Base-by-base conservation (phyloP, 2,329 filamentous ascomycete species). In the Penicillium sp. region DNA sequence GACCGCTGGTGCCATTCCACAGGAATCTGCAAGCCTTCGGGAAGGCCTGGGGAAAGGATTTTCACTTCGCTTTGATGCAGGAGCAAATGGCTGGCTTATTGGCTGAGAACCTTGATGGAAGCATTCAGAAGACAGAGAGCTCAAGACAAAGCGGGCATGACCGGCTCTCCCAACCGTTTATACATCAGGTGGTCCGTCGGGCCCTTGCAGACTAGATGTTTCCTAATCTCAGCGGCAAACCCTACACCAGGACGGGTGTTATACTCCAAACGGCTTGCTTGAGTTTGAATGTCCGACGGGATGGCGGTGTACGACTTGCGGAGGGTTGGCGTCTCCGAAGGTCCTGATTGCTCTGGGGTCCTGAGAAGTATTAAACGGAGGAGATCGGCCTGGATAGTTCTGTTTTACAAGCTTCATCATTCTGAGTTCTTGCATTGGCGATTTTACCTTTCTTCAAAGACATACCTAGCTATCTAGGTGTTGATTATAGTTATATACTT, bases 301-400 rank as follows among this genome's bases (percentile, higher is more conserved):
- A 57, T 60, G 52, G 58, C 58, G 58, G 58, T 61, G 58, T 61
- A 60, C 57, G 44, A 60, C 58, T 47, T 54, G 45, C 29, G 33
- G 32, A 45, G 37, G 33, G 49, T 46, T 46, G 45, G 46, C 49
- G 44, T 50, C 40, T 47, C 49, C 38, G 35, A 44, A 23, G 12
- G 47, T 44, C 43, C 47, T 42, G 45, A 45, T 47, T 48, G 49
- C 44, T 51, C 49, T 47, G 37, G 4, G 5, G 42, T 50, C 47
- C 42, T 31, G 42, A 46, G 20, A 23, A 47, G 10, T 49, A 42
- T 55, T 60, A 60, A 60, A 59, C 58, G 42, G 52, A 50, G n/a
- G 29, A 23, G 29, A 35, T 50, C 8, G 20, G 32, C 53, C 51
- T 28, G 27, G 42, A 25, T 31, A 23, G 3, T 23, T 2, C 4